These are phyloP conservation scores for Thyridium curvatum DNA, from an alignment of 2,329 filamentous ascomycete genomes.

Conservation along the genomic window DNA sequence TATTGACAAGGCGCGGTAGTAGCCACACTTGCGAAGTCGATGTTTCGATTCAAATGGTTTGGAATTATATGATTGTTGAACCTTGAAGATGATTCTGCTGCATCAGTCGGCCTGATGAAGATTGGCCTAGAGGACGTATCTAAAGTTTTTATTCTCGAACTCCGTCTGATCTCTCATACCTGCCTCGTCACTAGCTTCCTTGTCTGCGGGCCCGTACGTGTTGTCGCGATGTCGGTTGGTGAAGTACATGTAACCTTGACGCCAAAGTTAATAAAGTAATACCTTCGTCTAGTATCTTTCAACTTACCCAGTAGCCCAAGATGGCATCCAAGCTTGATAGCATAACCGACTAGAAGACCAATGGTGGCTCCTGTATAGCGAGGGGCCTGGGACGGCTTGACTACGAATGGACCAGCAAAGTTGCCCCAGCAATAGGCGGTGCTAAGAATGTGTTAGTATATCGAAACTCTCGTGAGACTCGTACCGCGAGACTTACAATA, in stretches of 20 bases:
- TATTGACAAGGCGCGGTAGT: no score
- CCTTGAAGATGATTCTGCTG: no score
- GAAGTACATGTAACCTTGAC: conserved; percentile 4
- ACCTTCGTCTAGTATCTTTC: background rate
- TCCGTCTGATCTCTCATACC: background rate
- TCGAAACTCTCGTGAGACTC: background rate
- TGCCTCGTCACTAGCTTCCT: background rate
- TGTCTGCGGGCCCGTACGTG: background rate
- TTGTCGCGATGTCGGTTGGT: background rate
- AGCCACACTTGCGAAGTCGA: no score
- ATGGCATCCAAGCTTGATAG: conserved; percentile 28
- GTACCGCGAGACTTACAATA: conserved; percentile 17
- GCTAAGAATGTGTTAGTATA: conserved; percentile 2
- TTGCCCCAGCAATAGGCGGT: conserved; percentile 32
- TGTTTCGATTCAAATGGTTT: no score
- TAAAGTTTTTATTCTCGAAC: background rate
- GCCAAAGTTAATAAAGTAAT: background rate
- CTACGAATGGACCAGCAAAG: conserved; percentile 28
- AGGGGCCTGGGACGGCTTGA: conserved; percentile 24
- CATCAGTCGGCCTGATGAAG: no score
- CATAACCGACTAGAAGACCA: conserved; percentile 30
- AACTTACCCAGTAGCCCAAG: conserved; percentile 22
- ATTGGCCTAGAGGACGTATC: background rate
- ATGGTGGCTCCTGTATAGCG: conserved; percentile 24
- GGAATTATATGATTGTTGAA: no score